Base-by-base conservation (phyloP, 2,329 filamentous ascomycete genomes). In the Apiospora pterosperma region DNA sequence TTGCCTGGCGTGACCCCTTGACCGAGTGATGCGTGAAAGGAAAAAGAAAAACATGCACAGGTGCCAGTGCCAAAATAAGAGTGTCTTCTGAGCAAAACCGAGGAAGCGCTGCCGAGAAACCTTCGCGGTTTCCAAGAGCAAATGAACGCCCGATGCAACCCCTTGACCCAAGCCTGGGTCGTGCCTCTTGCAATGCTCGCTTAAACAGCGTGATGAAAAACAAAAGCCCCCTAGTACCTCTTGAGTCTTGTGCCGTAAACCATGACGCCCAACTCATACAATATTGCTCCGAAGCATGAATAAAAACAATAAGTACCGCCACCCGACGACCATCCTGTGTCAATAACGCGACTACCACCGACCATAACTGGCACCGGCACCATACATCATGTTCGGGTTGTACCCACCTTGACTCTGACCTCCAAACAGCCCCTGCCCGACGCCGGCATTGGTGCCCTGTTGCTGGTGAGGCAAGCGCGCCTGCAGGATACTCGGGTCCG, bases 401-500 rank as follows among this genome's bases (percentile, higher is more conserved):
- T 96, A 97, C 91, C 92, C 93, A 96, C 93, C 93, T 95, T 97
- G 91, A 77, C 83, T 85, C 85, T 90, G 91, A 82, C 60, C 92
- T 82, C 90, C 90, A 83, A 96, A 97, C 80, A 96, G 86, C 80
- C 92, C 92, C 87, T 96, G 92, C 81, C 92, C 91, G 83, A 90
- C 90, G 86, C 91, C 90, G 81, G 88, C 88, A 85, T 89, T 91
- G 82, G 89, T 91, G 62, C 73, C 73, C 83, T 91, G 90, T 75
- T 89, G 86, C 83, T 91, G 88, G 84, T 96, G 92, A 82, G 96
- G 94, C 87, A 97, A 91, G 87, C 94, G 92, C 81, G 93, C 93
- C 86, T 97, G 94, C 87, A 98, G 90, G 88, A 97, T 97, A 88
- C 93, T 97, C 87, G 95, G 95, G 93, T 98, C 94, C 87, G 92